Evolutionary conservation across 177 flowering plant genomes (phyloP), one percentile per base, ranked within the genome.

Genomic region (Vitis hybrid): DNA sequence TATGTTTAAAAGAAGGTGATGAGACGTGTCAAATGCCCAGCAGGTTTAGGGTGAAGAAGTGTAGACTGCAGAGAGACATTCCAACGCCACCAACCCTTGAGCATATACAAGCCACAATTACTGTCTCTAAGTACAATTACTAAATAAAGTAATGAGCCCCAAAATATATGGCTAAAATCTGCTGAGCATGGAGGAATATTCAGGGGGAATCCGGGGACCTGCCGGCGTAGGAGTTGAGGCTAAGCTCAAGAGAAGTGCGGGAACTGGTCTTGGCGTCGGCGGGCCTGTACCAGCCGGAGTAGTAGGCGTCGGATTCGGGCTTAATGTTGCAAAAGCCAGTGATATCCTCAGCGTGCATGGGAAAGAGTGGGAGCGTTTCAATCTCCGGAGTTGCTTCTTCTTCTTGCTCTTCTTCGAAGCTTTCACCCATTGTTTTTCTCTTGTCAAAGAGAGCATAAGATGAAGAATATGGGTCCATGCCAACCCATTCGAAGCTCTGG

Each of bases 341-440:
- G 68, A 64, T 45, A 50, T 84, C 81, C 9, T 86, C 91, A 2
- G 79, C 84, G 49, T 83, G 97, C 81, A 90, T 82, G 58, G 98
- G 98, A 64, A 95, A 95, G 6, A 95, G 85, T 34, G 94, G 93
- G 5, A 95, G 97, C 3, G 99, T 95, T 70, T 91, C 90, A 4
- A 86, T 75, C 66, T 79, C 85, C 7, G 74, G 79, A 58, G 68
- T 59, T 11, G 26, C 79, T 14, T 68, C 73, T 14, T 80, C 78
- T 6, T 76, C 76, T 59, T 71, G 80, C 14, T 69, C 72, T 62
- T 71, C 82, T 55, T 69, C 70, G 21, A 62, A 1, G 34, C n/a
- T 45, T 50, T 60, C 56, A 11, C 69, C 45, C 15, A 51, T 55
- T 64, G 72, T 26, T 54, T 70, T 76, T 74, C 69, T 64, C 19